A percentile compares a stretch with the other conserved stretches of the same genome.
phyloP scores from a whole-genome alignment of 2,329 filamentous ascomycete genomes.

The Aureobasidium mangrovei region DNA sequence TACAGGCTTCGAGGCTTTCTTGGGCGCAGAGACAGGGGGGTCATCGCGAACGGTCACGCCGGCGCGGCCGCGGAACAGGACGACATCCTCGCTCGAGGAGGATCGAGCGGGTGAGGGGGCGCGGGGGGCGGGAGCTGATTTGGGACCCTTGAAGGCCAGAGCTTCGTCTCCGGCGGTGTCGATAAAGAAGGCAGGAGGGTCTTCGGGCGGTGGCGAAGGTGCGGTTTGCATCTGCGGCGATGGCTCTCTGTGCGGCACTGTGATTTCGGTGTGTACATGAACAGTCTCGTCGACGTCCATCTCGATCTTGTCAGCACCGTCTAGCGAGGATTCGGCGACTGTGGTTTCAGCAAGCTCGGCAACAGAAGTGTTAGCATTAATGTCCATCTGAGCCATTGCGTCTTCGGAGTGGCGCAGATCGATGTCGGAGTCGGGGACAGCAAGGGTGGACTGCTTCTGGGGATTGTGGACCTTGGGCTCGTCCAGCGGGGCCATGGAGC shows the following conservation, averaged over 20 bases:
- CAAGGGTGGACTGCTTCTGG: slow-evolving; percentile 20
- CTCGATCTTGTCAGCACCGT: slow-evolving; percentile 15
- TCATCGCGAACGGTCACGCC: slow-evolving; percentile 22
- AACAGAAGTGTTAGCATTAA: slow-evolving; percentile 18
- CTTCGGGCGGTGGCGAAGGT: slow-evolving; percentile 11
- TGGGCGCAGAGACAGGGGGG: slow-evolving; percentile 14
- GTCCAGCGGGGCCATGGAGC: slow-evolving; percentile 32
- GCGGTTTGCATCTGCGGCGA: slow-evolving; percentile 1
- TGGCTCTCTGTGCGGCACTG: background rate
- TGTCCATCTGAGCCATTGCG: slow-evolving; percentile 25
- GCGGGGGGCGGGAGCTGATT: slow-evolving; percentile 23
- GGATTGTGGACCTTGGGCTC: slow-evolving; percentile 25
- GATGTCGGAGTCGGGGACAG: slow-evolving; percentile 14
- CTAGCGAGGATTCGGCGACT: slow-evolving; percentile 5
- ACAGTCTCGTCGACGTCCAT: slow-evolving; percentile 14
- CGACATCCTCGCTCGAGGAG: slow-evolving; percentile 64
- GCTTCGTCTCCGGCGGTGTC: slow-evolving; percentile 26
- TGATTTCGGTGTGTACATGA: slow-evolving; percentile 9
- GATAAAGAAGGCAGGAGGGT: slow-evolving; percentile 22
- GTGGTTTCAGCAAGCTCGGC: slow-evolving; percentile 13
- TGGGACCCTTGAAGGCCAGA: slow-evolving; percentile 17
- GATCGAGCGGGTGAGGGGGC: slow-evolving; percentile 36
- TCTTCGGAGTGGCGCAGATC: slow-evolving; percentile 25
- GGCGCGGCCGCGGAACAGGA: slow-evolving; percentile 54
- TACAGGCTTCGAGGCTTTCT: background rate